Evolutionary conservation across 306 rosid species (phyloP).

Genomic region (Rosa persica): DNA sequence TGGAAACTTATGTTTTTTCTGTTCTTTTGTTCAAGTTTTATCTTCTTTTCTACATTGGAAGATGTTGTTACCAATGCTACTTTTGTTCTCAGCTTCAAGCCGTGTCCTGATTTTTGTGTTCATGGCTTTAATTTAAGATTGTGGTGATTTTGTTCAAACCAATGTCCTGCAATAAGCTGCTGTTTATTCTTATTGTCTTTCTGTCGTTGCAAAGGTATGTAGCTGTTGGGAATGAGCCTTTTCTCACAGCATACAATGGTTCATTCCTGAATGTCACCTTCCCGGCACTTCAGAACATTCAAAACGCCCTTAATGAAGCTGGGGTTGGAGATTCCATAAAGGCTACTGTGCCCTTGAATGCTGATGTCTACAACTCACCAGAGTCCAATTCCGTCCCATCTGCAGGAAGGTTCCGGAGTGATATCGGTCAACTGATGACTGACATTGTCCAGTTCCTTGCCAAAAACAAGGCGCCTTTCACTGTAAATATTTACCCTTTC

Average conservation of each 20-base stretch:
- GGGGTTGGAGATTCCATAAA: slow-evolving; percentile 67
- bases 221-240: slow-evolving; percentile 98
- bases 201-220: slow-evolving; percentile 63
- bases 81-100: background rate
- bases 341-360: slow-evolving; percentile 96
- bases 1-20: too few relatives aligned
- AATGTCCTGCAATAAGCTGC: background rate
- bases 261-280: slow-evolving; percentile 78
- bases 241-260: slow-evolving; percentile 80
- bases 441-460: slow-evolving; percentile 66
- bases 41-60: background rate
- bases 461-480: slow-evolving; percentile 79
- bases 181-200: background rate
- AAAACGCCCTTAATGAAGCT: slow-evolving; percentile 87
- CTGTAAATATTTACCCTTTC: slow-evolving; percentile 94
- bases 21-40: background rate
- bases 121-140: background rate
- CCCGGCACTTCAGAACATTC: slow-evolving; percentile 94
- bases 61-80: background rate
- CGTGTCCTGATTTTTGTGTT: background rate
- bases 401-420: slow-evolving; percentile 76
- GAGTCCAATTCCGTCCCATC: slow-evolving; percentile 58
- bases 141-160: background rate
- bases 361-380: slow-evolving; percentile 88
- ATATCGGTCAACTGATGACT: slow-evolving; percentile 74